Conservation (phyloP, 192 early-diverging fungal species). For the Lunasporangiospora selenospora region DNA sequence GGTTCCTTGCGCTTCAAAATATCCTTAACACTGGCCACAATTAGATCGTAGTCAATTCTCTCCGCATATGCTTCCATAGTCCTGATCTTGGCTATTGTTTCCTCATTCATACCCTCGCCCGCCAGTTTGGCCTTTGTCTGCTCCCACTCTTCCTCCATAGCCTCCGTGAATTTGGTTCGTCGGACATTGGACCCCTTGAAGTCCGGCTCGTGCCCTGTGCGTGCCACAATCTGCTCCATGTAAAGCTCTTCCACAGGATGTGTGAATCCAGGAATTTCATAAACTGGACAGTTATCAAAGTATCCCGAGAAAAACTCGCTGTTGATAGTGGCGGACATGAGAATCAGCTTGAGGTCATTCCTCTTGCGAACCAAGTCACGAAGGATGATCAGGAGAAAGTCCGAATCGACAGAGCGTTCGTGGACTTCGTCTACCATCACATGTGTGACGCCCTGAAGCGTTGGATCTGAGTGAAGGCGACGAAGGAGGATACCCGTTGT, state of each 20-base stretch:
- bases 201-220: conserved; percentile 67
- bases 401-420: conserved; percentile 78
- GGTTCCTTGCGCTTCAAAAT: conserved; percentile 59
- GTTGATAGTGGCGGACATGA: conserved; percentile 95
- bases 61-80: conserved; percentile 54
- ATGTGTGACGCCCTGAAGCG: conserved; percentile 67
- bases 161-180: conserved; percentile 35
- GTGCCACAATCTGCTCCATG: conserved; percentile 55
- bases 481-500: conserved; percentile 76
- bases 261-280: conserved; percentile 79
- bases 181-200: conserved; percentile 29
- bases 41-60: conserved; percentile 68
- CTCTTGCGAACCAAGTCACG: conserved; percentile 62
- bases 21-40: conserved; percentile 63
- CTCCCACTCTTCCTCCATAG: conserved; percentile 51
- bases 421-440: conserved; percentile 93
- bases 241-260: conserved; percentile 73
- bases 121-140: conserved; percentile 42
- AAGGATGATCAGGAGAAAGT: conserved; percentile 83
- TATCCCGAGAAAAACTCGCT: conserved; percentile 78
- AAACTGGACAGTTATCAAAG: conserved; percentile 70
- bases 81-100: conserved; percentile 43
- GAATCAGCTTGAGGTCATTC: conserved; percentile 74
- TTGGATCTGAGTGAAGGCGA: conserved; percentile 69
- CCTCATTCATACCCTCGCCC: conserved; percentile 47